Evolutionary conservation across 2,329 filamentous ascomycete species (phyloP), one percentile per base, ranked within the genome.

Genomic region (Pseudonectria buxi): DNA sequence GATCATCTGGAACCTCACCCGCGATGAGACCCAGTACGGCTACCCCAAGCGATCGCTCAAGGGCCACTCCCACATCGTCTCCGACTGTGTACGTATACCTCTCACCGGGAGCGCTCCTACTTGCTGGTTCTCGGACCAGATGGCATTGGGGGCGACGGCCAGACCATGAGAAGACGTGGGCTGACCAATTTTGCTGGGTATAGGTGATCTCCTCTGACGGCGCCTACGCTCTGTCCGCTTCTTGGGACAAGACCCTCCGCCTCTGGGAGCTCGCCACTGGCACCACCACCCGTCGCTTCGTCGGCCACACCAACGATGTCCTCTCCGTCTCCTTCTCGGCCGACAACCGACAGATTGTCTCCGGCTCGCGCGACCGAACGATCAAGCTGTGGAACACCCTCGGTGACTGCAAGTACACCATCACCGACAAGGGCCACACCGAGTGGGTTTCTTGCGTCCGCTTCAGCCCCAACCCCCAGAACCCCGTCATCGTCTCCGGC

Each of bases 351-450:
- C 92, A 96, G 80, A 96, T 98, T 71, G 92, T 96, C 61, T 96
- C 92, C 54, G 92, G 89, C 55, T 96, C 92, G 51, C 89, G 92
- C 69, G 92, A 98, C 78, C 84, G 88, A 68, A 87, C 86, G 64
- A 96, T 98, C 81, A 98, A 96, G 86, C 83, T 98, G 62, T 98
- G 92, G 92, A 98, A 98, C 81, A 98, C 92, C 59, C 87, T 98
- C 54, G 92, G 92, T 73, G 92, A 98, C 82, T 98, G 92, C 89
- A 98, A 98, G 81, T 98, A 82, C 83, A 98, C 90, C 76, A 96
- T 98, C 78, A 94, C 87, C 72, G 92, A 98, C 68, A 98, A 98
- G 85, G 92, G 92, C 67, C 92, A 98, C 81, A 87, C 87, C 71
- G 92, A 98, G 73, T 98, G 92, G 92, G 92, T 95, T 58, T 95